Percentiles rank a stretch among this genome's conserved stretches.
These are phyloP conservation scores for Melastoma candidum DNA, from an alignment of 441 rosid genomes.

Conservation along the genomic window DNA sequence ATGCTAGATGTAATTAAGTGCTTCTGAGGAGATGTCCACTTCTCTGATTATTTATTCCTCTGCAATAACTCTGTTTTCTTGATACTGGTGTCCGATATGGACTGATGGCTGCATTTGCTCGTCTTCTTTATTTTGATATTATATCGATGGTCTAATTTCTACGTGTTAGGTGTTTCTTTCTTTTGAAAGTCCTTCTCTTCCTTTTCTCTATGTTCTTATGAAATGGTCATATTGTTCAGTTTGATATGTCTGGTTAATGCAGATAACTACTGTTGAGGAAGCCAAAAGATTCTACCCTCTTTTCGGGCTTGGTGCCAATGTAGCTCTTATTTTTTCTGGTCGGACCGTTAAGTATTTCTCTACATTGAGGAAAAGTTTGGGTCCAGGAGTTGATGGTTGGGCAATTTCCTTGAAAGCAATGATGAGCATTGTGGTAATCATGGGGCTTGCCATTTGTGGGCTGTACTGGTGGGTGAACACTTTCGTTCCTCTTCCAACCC, in stretches of 20 bases:
- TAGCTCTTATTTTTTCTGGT: constrained; percentile 89
- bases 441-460: constrained; percentile 79
- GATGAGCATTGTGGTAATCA: constrained; percentile 91
- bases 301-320: constrained; percentile 93
- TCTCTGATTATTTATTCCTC: too few relatives aligned
- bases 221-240: too few relatives aligned
- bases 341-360: constrained; percentile 96
- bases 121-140: too few relatives aligned
- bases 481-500: constrained; percentile 69
- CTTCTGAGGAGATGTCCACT: too few relatives aligned
- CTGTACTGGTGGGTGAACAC: constrained; percentile 94
- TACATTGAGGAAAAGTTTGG: constrained; percentile 69
- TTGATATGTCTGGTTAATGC: constrained; percentile 16
- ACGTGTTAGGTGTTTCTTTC: neutral
- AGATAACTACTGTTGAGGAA: constrained; percentile 95
- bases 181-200: neutral
- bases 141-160: too few relatives aligned
- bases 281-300: constrained; percentile 94
- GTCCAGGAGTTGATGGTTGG: constrained; percentile 99
- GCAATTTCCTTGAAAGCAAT: constrained; percentile 87
- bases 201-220: neutral
- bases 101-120: too few relatives aligned
- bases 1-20: too few relatives aligned
- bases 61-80: too few relatives aligned
- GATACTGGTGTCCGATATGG: too few relatives aligned